Conservation (phyloP, 2,329 filamentous ascomycete species). For the Aspergillus nomiae region DNA sequence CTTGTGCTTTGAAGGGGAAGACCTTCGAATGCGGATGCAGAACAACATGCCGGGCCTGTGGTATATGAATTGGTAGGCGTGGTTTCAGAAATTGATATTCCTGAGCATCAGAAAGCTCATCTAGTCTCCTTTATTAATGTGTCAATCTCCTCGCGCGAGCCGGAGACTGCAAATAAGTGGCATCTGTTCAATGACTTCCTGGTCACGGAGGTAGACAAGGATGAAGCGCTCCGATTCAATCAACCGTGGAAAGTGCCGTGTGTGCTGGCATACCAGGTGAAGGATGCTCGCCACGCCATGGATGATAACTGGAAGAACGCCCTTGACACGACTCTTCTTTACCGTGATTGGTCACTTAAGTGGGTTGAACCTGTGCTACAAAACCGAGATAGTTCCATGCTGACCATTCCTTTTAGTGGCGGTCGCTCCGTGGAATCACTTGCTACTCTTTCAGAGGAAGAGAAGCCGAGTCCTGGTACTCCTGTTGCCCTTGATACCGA, state of each 20-base stretch:
- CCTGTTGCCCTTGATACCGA: slow-evolving; percentile 93
- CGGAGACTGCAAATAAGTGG: slow-evolving; percentile 72
- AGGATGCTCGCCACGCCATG: slow-evolving; percentile 75
- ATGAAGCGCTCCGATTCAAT: slow-evolving; percentile 88
- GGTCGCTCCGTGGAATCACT: slow-evolving; percentile 42
- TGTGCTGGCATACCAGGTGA: slow-evolving; percentile 82
- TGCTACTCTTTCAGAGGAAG: slow-evolving; percentile 49
- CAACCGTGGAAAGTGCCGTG: slow-evolving; percentile 90
- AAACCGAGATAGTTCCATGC: not conserved
- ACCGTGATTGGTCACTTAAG: slow-evolving; percentile 66
- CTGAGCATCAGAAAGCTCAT: slow-evolving; percentile 83
- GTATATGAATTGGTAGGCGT: slow-evolving; percentile 92
- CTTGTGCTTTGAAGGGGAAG: slow-evolving; percentile 91
- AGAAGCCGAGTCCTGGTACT: slow-evolving; percentile 70
- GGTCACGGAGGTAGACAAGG: slow-evolving; percentile 74
- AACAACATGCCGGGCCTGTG: slow-evolving; percentile 73
- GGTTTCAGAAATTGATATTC: slow-evolving; percentile 85
- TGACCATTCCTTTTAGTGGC: slow-evolving; percentile 27
- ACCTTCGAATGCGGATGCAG: slow-evolving; percentile 77
- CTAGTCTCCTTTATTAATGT: slow-evolving; percentile 90
- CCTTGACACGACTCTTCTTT: slow-evolving; percentile 82
- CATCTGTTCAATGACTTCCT: slow-evolving; percentile 97
- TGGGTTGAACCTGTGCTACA: slow-evolving; percentile 27
- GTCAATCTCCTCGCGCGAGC: slow-evolving; percentile 46
- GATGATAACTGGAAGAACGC: slow-evolving; percentile 84